phyloP scores from a whole-genome alignment of 2,329 filamentous ascomycete species.

The Xylariales sp. region DNA sequence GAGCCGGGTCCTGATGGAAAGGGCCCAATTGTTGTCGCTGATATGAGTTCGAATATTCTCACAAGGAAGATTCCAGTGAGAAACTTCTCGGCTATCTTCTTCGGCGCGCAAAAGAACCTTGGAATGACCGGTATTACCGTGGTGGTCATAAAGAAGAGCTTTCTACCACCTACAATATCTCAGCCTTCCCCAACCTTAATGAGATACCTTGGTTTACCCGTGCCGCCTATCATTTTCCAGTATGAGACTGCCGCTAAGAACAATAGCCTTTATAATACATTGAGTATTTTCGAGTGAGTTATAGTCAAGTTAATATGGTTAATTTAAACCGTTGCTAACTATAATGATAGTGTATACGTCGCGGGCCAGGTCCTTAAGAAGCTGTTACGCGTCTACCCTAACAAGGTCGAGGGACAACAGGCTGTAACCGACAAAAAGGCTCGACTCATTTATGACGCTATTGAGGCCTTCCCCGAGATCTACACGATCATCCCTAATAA shows the following conservation, averaged over 20 bases:
- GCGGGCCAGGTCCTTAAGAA: constrained; percentile 88
- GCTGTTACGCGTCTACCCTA: constrained; percentile 73
- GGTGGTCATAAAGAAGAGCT: constrained; percentile 81
- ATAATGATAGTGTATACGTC: constrained; percentile 75
- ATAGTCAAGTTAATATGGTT: neutral
- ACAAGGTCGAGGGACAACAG: constrained; percentile 67
- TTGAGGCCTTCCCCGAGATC: constrained; percentile 78
- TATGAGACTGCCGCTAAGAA: constrained; percentile 91
- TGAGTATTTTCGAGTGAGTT: constrained; percentile 84
- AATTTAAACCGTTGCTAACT: too few species aligned
- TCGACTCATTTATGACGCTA: constrained; percentile 77
- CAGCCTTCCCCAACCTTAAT: constrained; percentile 77
- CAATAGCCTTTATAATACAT: constrained; percentile 94
- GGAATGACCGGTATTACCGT: constrained; percentile 88
- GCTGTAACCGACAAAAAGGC: constrained; percentile 80
- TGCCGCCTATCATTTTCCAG: constrained; percentile 83
- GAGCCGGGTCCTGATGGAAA: constrained; percentile 68
- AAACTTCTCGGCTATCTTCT: constrained; percentile 88
- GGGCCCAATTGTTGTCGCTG: constrained; percentile 82
- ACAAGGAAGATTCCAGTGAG: constrained; percentile 79
- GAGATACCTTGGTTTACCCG: constrained; percentile 78
- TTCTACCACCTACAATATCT: constrained; percentile 72
- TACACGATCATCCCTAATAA: constrained; percentile 84
- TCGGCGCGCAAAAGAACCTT: constrained; percentile 94
- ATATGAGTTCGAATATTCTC: constrained; percentile 96